These are phyloP conservation scores for Candida pseudoviswanathii DNA, from an alignment of 1,139 yeast species.

Conservation along the genomic window DNA sequence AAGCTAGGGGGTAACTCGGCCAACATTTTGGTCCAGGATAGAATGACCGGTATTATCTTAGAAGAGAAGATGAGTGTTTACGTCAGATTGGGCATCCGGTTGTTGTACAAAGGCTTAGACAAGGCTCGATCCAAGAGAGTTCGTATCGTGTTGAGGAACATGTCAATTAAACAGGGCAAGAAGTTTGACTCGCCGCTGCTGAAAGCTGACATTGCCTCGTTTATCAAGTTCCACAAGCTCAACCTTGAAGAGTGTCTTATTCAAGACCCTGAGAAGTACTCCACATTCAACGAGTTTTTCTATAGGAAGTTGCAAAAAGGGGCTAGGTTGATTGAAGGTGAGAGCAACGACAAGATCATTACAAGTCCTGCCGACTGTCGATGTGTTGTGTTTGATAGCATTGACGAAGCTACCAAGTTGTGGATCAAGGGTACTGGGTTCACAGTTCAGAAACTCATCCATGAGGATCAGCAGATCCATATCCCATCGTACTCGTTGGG, in stretches of 20 bases:
- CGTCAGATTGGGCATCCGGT: conserved; percentile 82
- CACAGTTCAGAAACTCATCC: conserved; percentile 64
- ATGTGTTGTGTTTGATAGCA: conserved; percentile 66
- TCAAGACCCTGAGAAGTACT: conserved; percentile 51
- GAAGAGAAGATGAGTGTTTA: conserved; percentile 94
- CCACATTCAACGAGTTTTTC: conserved; percentile 86
- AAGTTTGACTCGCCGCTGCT: conserved; percentile 78
- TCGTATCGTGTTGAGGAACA: conserved; percentile 56
- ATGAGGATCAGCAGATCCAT: conserved; percentile 53
- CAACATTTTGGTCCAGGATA: conserved; percentile 88
- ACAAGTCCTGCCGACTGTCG: conserved; percentile 91
- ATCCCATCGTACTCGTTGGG: conserved; percentile 60
- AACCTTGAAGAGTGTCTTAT: conserved; percentile 69
- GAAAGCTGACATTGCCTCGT: conserved; percentile 67
- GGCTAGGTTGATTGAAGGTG: conserved; percentile 70
- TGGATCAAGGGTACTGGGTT: conserved; percentile 93
- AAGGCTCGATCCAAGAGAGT: conserved; percentile 57
- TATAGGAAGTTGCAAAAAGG: conserved; percentile 74
- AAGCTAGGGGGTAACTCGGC: conserved; percentile 90
- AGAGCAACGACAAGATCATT: conserved; percentile 48
- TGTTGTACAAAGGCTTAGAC: conserved; percentile 75
- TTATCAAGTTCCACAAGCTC: conserved; percentile 77
- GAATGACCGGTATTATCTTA: conserved; percentile 80
- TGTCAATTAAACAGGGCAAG: conserved; percentile 80
- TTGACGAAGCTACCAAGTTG: conserved; percentile 66